Conservation (phyloP, 106 monocot species). For the Posidonia australis region DNA sequence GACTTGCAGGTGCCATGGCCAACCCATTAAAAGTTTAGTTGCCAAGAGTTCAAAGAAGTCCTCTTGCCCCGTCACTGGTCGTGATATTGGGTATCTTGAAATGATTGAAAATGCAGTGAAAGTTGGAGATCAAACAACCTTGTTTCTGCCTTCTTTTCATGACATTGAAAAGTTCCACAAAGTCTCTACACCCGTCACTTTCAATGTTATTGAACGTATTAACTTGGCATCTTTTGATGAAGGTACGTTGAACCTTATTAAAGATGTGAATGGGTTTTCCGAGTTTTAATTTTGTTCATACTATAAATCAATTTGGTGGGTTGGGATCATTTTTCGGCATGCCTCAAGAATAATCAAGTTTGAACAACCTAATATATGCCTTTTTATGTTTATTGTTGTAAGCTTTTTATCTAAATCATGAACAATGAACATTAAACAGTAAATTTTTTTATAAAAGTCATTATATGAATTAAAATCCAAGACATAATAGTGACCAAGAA, state of each 20-base stretch:
- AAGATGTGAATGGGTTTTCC: background rate
- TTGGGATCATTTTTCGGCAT: too few species aligned
- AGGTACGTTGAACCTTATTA: constrained; percentile 30
- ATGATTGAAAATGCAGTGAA: constrained; percentile 45
- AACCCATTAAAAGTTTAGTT: constrained; percentile 17
- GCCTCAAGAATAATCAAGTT: too few species aligned
- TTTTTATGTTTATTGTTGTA: too few species aligned
- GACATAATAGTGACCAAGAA: too few species aligned
- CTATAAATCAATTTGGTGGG: too few species aligned
- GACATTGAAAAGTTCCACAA: constrained; percentile 19
- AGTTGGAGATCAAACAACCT: constrained; percentile 46
- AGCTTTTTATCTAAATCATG: too few species aligned
- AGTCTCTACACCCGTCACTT: constrained; percentile 30
- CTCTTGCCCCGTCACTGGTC: constrained; percentile 32
- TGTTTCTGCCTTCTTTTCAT: constrained; percentile 63
- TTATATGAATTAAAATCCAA: too few species aligned
- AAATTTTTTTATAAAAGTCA: too few species aligned
- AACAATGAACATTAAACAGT: too few species aligned
- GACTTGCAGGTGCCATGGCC: constrained; percentile 85
- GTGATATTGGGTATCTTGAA: constrained; percentile 39
- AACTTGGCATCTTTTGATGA: constrained; percentile 56
- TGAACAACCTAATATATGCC: too few species aligned
- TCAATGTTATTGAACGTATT: constrained; percentile 73
- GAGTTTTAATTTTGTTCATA: background rate
- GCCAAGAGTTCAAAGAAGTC: constrained; percentile 18